Base-by-base conservation (phyloP, 179 eudicot species). In the Silene noctiflora region DNA sequence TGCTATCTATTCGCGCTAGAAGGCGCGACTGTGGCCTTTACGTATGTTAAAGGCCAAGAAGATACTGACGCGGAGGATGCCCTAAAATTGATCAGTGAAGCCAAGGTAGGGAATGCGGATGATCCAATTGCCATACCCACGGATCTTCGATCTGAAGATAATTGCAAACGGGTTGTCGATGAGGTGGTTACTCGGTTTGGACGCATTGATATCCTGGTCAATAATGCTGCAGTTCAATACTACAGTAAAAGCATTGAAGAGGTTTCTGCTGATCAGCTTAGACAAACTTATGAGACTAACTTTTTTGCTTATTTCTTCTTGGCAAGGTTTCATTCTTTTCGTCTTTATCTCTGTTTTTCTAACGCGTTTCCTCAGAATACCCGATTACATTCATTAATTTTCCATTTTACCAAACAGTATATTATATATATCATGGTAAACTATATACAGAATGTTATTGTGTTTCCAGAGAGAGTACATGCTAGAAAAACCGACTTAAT, bases 1-100 rank as follows among this genome's bases (percentile, higher is more conserved):
- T 78, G 88, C 65, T 85, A 87, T 48, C 84, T 82, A 76, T 94
- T 89, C 48, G 87, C 91, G 0, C 60, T 77, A 66, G 97, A 92
- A 73, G 98, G 98, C 13, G 98, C 98, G 16, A 89, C 93, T 0
- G 91, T 94, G 76, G 97, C 94, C 58, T 89, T 94, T 82, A 94
- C 94, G 1, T 94, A 88, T 48, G 88, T 94, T 35, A 91, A 94
- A 73, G 85, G 85, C 0, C 86, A 76, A 0, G 97, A 91, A 46
- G 93, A 89, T 61, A 91, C 83, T 72, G 98, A 94, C 42, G 88
- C 95, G 8, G 71, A 72, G 0, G 96, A 89, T 62, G 88, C 94
- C 19, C 82, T 92, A 19, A 69, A 73, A 4, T 80, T 90, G 81
- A 66, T 94, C 11, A 89, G 77, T 82, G 56, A 75, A 0, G 86